phyloP scores from a whole-genome alignment of 257 asterid species.

The Solanum sparsipilum region DNA sequence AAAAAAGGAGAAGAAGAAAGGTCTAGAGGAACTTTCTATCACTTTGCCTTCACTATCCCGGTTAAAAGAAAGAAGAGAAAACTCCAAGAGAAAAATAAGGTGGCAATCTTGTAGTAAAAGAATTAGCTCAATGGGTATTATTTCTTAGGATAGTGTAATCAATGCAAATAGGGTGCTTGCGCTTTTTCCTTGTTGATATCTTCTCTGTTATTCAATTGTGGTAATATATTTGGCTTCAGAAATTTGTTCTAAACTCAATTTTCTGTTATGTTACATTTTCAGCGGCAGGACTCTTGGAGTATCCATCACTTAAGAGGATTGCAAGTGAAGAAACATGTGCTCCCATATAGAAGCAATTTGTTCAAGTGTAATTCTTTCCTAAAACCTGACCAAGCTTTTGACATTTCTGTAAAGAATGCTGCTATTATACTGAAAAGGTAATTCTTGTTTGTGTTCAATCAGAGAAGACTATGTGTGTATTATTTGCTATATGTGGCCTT shows the following conservation, averaged over 20 bases:
- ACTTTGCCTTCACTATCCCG: neutral
- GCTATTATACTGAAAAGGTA: slow-evolving; percentile 56
- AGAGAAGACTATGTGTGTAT: neutral
- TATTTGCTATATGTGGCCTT: neutral
- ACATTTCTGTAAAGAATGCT: slow-evolving; percentile 44
- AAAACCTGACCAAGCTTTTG: slow-evolving; percentile 40
- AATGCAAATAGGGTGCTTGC: neutral
- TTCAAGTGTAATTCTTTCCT: slow-evolving; percentile 58
- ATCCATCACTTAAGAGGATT: slow-evolving; percentile 36
- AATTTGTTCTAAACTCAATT: neutral
- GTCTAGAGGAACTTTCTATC: neutral
- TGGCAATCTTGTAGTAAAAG: neutral
- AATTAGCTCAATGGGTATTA: neutral
- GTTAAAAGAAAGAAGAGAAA: neutral
- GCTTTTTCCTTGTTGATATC: neutral
- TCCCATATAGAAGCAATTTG: slow-evolving; percentile 30
- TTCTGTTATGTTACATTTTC: slow-evolving; percentile 23
- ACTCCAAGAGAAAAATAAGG: neutral
- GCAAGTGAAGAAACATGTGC: slow-evolving; percentile 22
- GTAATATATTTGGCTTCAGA: neutral
- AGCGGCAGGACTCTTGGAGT: slow-evolving; percentile 53
- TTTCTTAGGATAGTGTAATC: neutral
- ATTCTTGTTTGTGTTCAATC: neutral
- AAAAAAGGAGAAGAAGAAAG: neutral
- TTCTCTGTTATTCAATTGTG: neutral